phyloP scores from a whole-genome alignment of 768 basidiomycete genomes.

The Amylocystis lapponica region DNA sequence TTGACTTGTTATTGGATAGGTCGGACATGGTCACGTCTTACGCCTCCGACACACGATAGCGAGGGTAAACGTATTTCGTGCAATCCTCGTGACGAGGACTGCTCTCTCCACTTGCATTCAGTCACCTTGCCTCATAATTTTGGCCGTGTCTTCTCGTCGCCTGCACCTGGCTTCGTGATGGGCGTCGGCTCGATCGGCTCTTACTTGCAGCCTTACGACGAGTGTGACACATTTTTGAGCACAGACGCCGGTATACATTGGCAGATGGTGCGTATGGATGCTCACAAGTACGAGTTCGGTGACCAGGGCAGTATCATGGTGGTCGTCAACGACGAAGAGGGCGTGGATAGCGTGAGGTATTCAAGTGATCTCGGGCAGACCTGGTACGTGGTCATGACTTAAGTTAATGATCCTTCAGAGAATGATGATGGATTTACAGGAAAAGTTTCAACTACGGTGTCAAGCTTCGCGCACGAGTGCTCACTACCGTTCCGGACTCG shows the following conservation, averaged over 20 bases:
- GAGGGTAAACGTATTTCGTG: conserved; percentile 63
- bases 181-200: conserved; percentile 89
- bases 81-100: conserved; percentile 51
- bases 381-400: conserved; percentile 50
- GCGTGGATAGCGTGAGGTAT: conserved; percentile 63
- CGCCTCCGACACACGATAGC: conserved; percentile 48
- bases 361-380: conserved; percentile 76
- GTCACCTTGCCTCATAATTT: conserved; percentile 91
- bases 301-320: conserved; percentile 81
- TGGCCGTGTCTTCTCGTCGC: conserved; percentile 90
- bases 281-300: conserved; percentile 96
- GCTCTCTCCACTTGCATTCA: conserved; percentile 89
- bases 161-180: conserved; percentile 93
- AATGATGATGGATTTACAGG: conserved; percentile 42
- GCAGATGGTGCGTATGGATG: conserved; percentile 67
- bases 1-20: conserved; percentile 28
- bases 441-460: conserved; percentile 62
- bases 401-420: background rate
- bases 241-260: conserved; percentile 86
- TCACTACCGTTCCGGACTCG: conserved; percentile 91
- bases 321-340: conserved; percentile 80
- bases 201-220: conserved; percentile 62
- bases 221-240: conserved; percentile 92
- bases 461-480: conserved; percentile 61
- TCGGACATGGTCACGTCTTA: conserved; percentile 71